Evolutionary conservation across 75 land plant species (phyloP), one percentile per base, ranked within the genome.

Genomic region (Picea sitchensis): DNA sequence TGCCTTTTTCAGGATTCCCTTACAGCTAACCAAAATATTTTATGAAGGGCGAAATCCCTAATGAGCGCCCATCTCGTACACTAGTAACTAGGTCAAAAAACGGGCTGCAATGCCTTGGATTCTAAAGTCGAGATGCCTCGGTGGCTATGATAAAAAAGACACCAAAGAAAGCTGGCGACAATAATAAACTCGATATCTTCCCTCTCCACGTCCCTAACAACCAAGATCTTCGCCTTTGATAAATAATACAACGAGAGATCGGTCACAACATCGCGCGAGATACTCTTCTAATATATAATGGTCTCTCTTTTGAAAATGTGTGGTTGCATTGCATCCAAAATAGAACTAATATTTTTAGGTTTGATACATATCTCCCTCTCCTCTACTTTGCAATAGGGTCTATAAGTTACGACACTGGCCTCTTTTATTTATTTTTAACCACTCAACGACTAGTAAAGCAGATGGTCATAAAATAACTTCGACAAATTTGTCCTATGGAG

Each of bases 101-200:
- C 26, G 0, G 0, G 26, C 26, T 26, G 26, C 26, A 26, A 26
- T 26, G 26, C 26, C 26, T 26, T 26, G 26, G 26, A 26, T 26
- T 26, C 26, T 26, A 0, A 26, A 26, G 26, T 26, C 26, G 26
- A 26, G 26, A 26, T 26, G 26, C 26, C 26, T 26, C 26, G 26
- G 26, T 26, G 26, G 0, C 26, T 26, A 0, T 26, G 26, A 26
- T 26, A 26, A 26, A 26, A 26, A 26, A 26, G 26, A 0, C 26
- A 26, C 26, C 26, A 26, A 26, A 26, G 26, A 26, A 26, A 26
- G 26, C 0, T 26, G 26, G 26, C 26, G 26, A 26, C 26, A 26
- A 26, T 93, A 41, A 96, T 88, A 76, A 96, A 96, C 86, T 96
- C 99, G 79, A 96, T 92, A 30, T 96, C 99, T 78, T 96, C 99